Evolutionary conservation across 192 early-diverging fungal genomes (phyloP), one percentile per base, ranked within the genome.

Genomic region (Lunasporangiospora selenospora): DNA sequence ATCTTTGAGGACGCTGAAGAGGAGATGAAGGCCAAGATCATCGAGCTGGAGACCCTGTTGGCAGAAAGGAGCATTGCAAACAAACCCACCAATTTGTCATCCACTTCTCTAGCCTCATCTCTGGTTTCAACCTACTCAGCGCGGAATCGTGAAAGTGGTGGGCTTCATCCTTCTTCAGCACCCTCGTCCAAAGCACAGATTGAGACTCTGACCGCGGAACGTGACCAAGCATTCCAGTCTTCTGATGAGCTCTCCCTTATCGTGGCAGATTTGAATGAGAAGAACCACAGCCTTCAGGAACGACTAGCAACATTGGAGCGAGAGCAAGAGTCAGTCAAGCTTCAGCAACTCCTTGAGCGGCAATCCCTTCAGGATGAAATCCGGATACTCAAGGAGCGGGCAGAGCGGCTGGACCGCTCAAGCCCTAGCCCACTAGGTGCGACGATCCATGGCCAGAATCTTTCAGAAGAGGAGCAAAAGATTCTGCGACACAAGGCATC

Each of bases 1-100:
- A 44, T 57, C n/a, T 79, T 65, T 47, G 77, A 75, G 53, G 71
- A 70, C 41, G 63, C 71, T 1, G 71, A 79, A 30, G 71, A 79
- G 19, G 61, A 79, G 57, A 67, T 75, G 56, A 75, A 75, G 50
- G 44, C 38, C 24, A 57, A 44, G 46, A 79, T 79, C 32, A 21
- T 33, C 7, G 69, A 79, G 38, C 45, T 79, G 31, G 60, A 79
- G 21, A 6, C 48, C 3, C 38, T 65, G 6, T 27, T 79, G 12
- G 65, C 64, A 18, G 65, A 46, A 27, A 62, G 46, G 37, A 57
- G 51, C n/a, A 1, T 26, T 16, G 16, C 2, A 23, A 15, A 48
- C 32, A 57, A 38, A 30, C 27, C 33, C 8, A 55, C 31, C 58
- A 70, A 61, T 18, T 7, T 30, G 12, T 70, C 66, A 3, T 32